Base-by-base conservation (phyloP, 1,284 basidiomycete species). In the Moniliophthora roreri region DNA sequence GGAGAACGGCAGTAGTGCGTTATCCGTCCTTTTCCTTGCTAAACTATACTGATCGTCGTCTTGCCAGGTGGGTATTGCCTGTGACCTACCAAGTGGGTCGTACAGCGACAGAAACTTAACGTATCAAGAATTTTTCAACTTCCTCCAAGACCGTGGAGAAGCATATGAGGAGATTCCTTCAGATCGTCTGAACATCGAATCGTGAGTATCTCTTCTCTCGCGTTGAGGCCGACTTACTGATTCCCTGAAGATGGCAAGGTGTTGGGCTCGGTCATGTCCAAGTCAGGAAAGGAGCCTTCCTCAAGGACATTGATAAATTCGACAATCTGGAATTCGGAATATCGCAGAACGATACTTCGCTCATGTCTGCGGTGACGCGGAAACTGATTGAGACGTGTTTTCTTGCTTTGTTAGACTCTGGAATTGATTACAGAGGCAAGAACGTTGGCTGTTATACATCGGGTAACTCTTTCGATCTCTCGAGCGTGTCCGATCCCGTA, bases 241-340 rank as follows among this genome's bases (percentile, higher is more conserved):
- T 13, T 16, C 11, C 36, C 15, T 35, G 18, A 18, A 69, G 68
- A 20, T 62, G 66, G 55, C 55, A 59, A 11, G 69, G 67, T 5
- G 53, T 51, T 11, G 60, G 57, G 16, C 32, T 60, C 1, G 68
- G 64, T 7, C 63, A 67, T 45, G 53, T 72, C 48, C 39, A 61
- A 36, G 58, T 69, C 10, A 59, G 69, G 21, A 56, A 54, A 5
- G 74, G 73, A 3, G 56, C 70, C 1, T 77, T 77, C 50, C 58
- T 77, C 21, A 75, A 75, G 52, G 59, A 72, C 40, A 59, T 69
- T 13, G 52, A 63, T 18, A 50, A 57, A 6, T 76, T 77, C 55
- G 74, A 77, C 59, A 56, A 69, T 51, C 44, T 73, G 11, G 71
- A 75, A 50, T 75, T 77, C 40, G 74, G 73, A 0, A 65, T 76